A percentile compares a stretch with the other conserved stretches of the same genome.
These are phyloP conservation scores for Pseudocercospora cruenta DNA, from an alignment of 2,329 filamentous ascomycete species.

Conservation along the genomic window DNA sequence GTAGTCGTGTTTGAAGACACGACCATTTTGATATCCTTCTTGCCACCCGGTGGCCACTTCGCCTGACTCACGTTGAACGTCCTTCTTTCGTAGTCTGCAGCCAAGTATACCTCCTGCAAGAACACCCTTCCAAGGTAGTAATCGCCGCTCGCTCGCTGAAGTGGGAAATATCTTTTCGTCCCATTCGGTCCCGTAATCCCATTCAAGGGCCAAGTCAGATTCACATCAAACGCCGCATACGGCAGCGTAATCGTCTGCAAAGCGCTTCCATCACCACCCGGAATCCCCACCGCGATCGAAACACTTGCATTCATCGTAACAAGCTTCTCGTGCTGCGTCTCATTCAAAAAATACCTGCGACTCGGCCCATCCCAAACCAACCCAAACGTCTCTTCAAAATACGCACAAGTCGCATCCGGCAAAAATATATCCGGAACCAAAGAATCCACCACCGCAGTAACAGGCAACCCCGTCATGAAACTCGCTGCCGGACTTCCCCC, in stretches of 20 bases:
- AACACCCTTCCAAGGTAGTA: conserved; percentile 13
- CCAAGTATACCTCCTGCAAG: conserved; percentile 12
- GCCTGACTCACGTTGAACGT: neutral
- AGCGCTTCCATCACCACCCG: neutral
- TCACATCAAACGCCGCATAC: conserved; percentile 10
- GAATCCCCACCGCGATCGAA: neutral
- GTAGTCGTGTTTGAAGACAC: neutral
- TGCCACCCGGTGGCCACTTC: neutral
- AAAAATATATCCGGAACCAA: conserved; percentile 10
- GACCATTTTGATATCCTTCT: neutral
- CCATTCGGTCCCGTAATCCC: neutral
- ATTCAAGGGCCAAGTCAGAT: conserved; percentile 2
- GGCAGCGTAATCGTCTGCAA: conserved; percentile 9
- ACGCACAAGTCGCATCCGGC: conserved; percentile 1
- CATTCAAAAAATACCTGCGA: conserved; percentile 10
- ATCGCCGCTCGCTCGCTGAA: neutral
- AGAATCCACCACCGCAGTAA: conserved; percentile 11
- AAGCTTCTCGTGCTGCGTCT: conserved; percentile 5
- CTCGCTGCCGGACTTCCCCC: neutral
- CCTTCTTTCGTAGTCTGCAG: conserved; percentile 8
- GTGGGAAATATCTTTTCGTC: conserved; percentile 8
- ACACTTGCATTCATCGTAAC: neutral
- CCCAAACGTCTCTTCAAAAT: conserved; percentile 5
- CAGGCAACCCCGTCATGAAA: conserved; percentile 7
- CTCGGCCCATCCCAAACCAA: conserved; percentile 4